Conservation (phyloP, 2,329 filamentous ascomycete genomes). For the Cercospora sojina region DNA sequence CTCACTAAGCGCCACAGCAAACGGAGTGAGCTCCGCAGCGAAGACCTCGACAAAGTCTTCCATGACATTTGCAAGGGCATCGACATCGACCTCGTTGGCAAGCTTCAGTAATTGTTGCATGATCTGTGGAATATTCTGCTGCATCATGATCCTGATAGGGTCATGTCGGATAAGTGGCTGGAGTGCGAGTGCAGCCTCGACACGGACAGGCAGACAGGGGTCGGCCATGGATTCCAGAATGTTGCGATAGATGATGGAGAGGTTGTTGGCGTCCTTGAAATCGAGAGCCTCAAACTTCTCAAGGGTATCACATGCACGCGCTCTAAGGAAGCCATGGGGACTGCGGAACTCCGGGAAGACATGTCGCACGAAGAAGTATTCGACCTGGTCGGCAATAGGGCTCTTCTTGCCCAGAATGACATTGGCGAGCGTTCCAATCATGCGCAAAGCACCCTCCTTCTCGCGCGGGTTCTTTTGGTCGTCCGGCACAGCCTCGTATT, state of each 20-base stretch:
- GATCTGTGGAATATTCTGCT: constrained; percentile 95
- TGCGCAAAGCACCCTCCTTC: constrained; percentile 93
- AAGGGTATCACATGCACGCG: constrained; percentile 91
- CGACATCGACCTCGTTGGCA: constrained; percentile 96
- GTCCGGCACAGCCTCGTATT: constrained; percentile 80
- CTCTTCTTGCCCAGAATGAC: constrained; percentile 98
- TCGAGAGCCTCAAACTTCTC: constrained; percentile 98
- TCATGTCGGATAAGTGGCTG: constrained; percentile 96
- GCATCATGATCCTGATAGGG: constrained; percentile 90
- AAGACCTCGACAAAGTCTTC: constrained; percentile 99
- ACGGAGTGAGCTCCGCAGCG: constrained; percentile 92
- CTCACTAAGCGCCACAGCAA: constrained; percentile 92
- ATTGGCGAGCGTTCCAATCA: constrained; percentile 92
- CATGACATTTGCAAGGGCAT: constrained; percentile 97
- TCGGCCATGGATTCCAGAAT: constrained; percentile 98
- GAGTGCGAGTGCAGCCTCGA: constrained; percentile 88
- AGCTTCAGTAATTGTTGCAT: constrained; percentile 98
- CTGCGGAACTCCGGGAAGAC: constrained; percentile 98
- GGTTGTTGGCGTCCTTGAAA: constrained; percentile 94
- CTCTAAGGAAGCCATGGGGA: constrained; percentile 85
- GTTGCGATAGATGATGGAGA: constrained; percentile 93
- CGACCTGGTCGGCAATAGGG: constrained; percentile 93
- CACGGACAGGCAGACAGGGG: constrained; percentile 84
- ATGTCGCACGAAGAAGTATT: constrained; percentile 97
- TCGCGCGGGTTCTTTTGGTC: constrained; percentile 90